These are phyloP conservation scores for Sporothrix brasiliensis DNA, from an alignment of 2,329 filamentous ascomycete species.

Conservation along the genomic window DNA sequence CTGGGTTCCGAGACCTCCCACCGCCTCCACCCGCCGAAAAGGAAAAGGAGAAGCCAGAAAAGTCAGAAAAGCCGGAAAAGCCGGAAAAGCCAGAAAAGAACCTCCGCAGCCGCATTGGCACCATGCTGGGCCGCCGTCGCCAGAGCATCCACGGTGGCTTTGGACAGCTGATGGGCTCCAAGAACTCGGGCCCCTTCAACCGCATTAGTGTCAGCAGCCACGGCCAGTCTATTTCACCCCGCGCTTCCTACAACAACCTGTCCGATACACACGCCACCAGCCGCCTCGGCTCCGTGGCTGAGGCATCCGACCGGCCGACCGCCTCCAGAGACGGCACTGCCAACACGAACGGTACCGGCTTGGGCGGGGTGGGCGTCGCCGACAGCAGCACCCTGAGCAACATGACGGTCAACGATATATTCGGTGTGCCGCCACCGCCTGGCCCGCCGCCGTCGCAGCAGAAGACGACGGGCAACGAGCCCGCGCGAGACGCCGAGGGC, in stretches of 20 bases:
- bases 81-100: slow-evolving; percentile 41
- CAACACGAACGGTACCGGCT: slow-evolving; percentile 53
- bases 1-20: neutral
- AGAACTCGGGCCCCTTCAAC: slow-evolving; percentile 59
- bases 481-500: slow-evolving; percentile 71
- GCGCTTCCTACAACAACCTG: slow-evolving; percentile 62
- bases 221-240: slow-evolving; percentile 59
- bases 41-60: neutral
- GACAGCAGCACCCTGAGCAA: slow-evolving; percentile 49
- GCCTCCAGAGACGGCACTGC: slow-evolving; percentile 47
- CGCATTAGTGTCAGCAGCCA: slow-evolving; percentile 66
- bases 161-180: slow-evolving; percentile 59
- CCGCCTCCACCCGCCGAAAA: slow-evolving; percentile 3
- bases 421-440: slow-evolving; percentile 56
- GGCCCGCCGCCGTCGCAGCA: slow-evolving; percentile 55
- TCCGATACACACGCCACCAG: slow-evolving; percentile 48
- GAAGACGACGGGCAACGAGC: slow-evolving; percentile 41
- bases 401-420: slow-evolving; percentile 49
- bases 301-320: slow-evolving; percentile 52
- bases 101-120: slow-evolving; percentile 66
- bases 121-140: slow-evolving; percentile 66
- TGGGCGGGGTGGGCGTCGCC: slow-evolving; percentile 34
- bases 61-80: neutral
- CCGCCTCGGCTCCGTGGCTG: slow-evolving; percentile 60
- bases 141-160: slow-evolving; percentile 68